Evolutionary conservation across 2,329 filamentous ascomycete species (phyloP).

Genomic region (Knufia petricola): DNA sequence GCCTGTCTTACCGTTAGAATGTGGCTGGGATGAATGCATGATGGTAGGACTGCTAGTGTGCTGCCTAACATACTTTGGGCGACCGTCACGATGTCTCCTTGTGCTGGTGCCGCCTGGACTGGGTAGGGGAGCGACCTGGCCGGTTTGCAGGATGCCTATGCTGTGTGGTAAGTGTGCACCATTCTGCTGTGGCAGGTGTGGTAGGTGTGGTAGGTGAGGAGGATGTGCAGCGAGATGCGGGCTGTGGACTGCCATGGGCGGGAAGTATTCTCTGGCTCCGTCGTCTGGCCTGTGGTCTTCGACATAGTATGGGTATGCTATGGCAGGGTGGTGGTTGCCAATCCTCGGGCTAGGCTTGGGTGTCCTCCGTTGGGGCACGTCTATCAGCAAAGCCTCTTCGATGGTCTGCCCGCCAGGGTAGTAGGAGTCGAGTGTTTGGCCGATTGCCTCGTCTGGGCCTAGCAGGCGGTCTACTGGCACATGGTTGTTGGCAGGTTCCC

Average conservation of each 20-base stretch:
- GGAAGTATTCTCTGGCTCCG: conserved; percentile 71
- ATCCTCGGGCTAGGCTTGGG: conserved; percentile 67
- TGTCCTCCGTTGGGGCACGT: conserved; percentile 66
- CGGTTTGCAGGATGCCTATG: conserved; percentile 72
- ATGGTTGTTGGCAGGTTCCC: conserved; percentile 43
- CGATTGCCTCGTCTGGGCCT: conserved; percentile 78
- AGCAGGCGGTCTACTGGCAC: conserved; percentile 55
- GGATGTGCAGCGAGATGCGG: conserved; percentile 29
- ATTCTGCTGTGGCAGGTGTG: conserved; percentile 26
- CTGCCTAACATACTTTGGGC: conserved; percentile 57
- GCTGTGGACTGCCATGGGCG: conserved; percentile 51
- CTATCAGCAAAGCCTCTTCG: conserved; percentile 83
- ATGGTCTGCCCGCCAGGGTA: conserved; percentile 81
- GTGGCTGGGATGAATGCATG: conserved; percentile 40
- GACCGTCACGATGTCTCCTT: conserved; percentile 42
- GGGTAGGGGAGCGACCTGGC: conserved; percentile 68
- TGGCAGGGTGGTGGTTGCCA: conserved; percentile 33
- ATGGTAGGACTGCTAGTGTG: conserved; percentile 75
- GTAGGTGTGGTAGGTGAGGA: conserved; percentile 27
- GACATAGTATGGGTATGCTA: conserved; percentile 41
- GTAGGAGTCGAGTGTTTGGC: conserved; percentile 65
- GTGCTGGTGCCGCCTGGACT: conserved; percentile 63
- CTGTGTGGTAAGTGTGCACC: conserved; percentile 41
- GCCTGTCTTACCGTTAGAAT: conserved; percentile 26
- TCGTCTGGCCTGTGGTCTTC: conserved; percentile 60